Percentiles rank a stretch among this genome's conserved stretches.
These are phyloP conservation scores for Phytopythium boreale DNA, from an alignment of 352 stramenopile species.

Conservation along the genomic window DNA sequence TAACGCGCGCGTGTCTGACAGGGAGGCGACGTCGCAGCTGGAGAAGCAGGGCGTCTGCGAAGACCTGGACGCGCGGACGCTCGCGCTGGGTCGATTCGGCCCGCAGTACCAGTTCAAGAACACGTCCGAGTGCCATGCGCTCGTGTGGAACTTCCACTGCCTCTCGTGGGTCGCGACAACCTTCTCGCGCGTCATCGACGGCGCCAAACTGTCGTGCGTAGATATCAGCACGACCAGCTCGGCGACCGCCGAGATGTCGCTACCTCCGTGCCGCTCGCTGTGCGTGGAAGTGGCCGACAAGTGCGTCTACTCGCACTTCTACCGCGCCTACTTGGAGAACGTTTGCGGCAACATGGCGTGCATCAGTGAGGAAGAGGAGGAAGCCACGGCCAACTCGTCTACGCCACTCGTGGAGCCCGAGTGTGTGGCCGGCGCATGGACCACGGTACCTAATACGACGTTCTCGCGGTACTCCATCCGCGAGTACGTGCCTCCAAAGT, in stretches of 20 bases:
- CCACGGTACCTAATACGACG: constrained; percentile 36
- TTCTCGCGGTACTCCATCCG: constrained; percentile 63
- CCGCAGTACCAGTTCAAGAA: constrained; percentile 67
- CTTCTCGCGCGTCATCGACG: constrained; percentile 38
- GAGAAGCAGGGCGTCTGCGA: constrained; percentile 74
- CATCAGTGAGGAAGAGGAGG: constrained; percentile 47
- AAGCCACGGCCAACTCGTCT: constrained; percentile 21
- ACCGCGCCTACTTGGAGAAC: constrained; percentile 55
- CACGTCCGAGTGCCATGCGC: constrained; percentile 41
- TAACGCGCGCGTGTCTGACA: constrained; percentile 10
- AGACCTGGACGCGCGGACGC: constrained; percentile 62
- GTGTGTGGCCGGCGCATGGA: constrained; percentile 51
- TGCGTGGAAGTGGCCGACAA: constrained; percentile 76
- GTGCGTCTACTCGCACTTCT: constrained; percentile 74
- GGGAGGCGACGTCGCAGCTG: constrained; percentile 51
- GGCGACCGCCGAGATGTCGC: constrained; percentile 13
- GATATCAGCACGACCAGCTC: constrained; percentile 15
- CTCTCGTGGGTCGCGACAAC: constrained; percentile 58
- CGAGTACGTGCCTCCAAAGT: constrained; percentile 32
- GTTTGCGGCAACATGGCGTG: constrained; percentile 66
- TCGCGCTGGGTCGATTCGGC: constrained; percentile 52
- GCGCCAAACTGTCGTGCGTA: constrained; percentile 25
- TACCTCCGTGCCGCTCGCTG: constrained; percentile 65
- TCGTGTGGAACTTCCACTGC: constrained; percentile 80
- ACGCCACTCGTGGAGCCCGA: constrained; percentile 28